Base-by-base conservation (phyloP, 2,329 filamentous ascomycete species). In the Orbilia javanica region DNA sequence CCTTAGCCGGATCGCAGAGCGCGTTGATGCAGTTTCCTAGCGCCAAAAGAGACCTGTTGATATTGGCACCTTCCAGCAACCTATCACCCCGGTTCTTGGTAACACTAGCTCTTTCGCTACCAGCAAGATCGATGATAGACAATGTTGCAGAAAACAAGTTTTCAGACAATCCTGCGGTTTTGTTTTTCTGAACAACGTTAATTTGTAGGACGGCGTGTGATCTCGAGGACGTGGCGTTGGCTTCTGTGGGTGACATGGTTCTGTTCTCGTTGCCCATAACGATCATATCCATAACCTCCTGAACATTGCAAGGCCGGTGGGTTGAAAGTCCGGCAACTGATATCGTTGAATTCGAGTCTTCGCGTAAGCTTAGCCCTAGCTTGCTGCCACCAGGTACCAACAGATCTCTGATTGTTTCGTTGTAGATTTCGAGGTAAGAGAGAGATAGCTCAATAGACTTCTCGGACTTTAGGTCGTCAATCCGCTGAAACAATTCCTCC, bases 241-340 rank as follows among this genome's bases (percentile, higher is more conserved):
- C 96, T 85, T 95, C 94, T 6, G 96, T 99, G 0, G 96, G 95
- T 0, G 96, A 98, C 84, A 98, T 96, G 2, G 96, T 99, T 52
- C 96, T 91, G 84, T 92, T 93, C 81, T 96, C 93, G 84, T 99
- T 99, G 80, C 96, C 96, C 83, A 91, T 90, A 69, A 99, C 92
- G 83, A 99, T 97, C 89, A 99, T 97, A 82, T 99, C 95, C 96
- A 99, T 99, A 82, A 99, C 96, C 84, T 99, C 91, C 83, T 96
- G 90, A 13, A 98, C 96, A 83, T 95, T 93, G 81, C 91, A 91
- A 1, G 96, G 96, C 80, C 92, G 92, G 83, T 97, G 94, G 82
- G 94, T 97, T 1, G 94, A 96, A 52, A 99, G 87, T 0, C 95
- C 96, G 3, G 93, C 88, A 1, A 99, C 96, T 0, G 93, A 96